phyloP scores from a whole-genome alignment of 1,284 basidiomycete genomes.

The Ustilago cynodontis region DNA sequence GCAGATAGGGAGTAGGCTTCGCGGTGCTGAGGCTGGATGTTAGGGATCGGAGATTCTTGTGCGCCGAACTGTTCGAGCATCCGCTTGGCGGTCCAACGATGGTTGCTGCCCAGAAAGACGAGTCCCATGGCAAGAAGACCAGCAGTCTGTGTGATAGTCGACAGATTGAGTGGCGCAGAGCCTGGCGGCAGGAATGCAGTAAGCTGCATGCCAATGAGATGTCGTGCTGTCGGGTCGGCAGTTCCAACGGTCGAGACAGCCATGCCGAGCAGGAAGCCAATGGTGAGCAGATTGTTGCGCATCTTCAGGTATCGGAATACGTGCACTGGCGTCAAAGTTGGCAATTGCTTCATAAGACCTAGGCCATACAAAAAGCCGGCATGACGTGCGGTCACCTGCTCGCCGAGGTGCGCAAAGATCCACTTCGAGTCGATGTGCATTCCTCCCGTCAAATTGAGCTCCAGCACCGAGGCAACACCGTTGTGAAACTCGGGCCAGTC shows the following conservation, averaged over 20 bases:
- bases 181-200: constrained; percentile 89
- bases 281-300: constrained; percentile 93
- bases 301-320: constrained; percentile 89
- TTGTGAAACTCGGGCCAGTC: constrained; percentile 98
- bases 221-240: constrained; percentile 86
- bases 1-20: constrained; percentile 93
- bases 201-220: constrained; percentile 90
- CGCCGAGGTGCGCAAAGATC: constrained; percentile 64
- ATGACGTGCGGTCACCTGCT: constrained; percentile 82
- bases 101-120: constrained; percentile 86
- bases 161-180: constrained; percentile 87
- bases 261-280: constrained; percentile 90
- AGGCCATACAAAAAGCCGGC: constrained; percentile 94
- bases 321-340: constrained; percentile 85
- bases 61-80: constrained; percentile 86
- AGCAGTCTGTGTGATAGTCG: constrained; percentile 88
- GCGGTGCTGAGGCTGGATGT: constrained; percentile 72
- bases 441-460: constrained; percentile 77
- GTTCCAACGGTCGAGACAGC: constrained; percentile 91
- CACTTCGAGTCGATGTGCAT: constrained; percentile 72
- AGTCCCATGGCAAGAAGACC: constrained; percentile 90
- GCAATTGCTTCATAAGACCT: constrained; percentile 89
- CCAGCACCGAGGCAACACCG: constrained; percentile 88
- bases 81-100: constrained; percentile 90
- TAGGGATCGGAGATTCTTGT: constrained; percentile 80